Evolutionary conservation across 2,329 filamentous ascomycete genomes (phyloP).

Genomic region (Zalaria sp.): DNA sequence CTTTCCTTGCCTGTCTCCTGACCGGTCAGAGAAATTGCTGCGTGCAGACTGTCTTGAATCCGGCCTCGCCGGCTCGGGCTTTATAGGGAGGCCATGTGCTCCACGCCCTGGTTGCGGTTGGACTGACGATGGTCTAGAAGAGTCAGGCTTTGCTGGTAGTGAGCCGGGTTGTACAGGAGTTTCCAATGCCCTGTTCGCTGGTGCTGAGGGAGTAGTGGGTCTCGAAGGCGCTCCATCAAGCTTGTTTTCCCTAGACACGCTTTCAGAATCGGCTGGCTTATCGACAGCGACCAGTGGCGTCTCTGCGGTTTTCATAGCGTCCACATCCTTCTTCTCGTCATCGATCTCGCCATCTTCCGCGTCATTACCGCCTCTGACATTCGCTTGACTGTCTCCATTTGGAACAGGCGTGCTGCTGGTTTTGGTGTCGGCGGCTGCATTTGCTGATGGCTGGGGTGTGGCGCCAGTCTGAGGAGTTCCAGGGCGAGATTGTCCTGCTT

Average conservation of each 20-base stretch:
- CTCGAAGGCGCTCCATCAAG: too few relatives aligned
- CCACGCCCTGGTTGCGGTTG: constrained; percentile 15
- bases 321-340: constrained; percentile 34
- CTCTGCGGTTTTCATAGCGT: constrained; percentile 9
- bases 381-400: background rate
- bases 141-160: constrained; percentile 17
- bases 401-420: background rate
- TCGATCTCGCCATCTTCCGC: constrained; percentile 61
- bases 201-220: background rate
- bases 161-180: too few relatives aligned
- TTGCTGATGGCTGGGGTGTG: constrained; percentile 47
- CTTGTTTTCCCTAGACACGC: background rate
- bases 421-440: constrained; percentile 14
- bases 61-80: constrained; percentile 44
- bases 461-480: constrained; percentile 32
- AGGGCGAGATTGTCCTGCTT: constrained; percentile 25
- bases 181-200: background rate
- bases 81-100: constrained; percentile 37
- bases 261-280: constrained; percentile 1
- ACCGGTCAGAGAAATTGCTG: constrained; percentile 16
- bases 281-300: background rate
- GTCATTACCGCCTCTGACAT: background rate
- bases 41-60: constrained; percentile 16
- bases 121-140: constrained; percentile 13
- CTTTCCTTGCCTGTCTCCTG: constrained; percentile 10